Base-by-base conservation (phyloP, 495 filamentous ascomycete species). In the Corynascus novoguineensis region DNA sequence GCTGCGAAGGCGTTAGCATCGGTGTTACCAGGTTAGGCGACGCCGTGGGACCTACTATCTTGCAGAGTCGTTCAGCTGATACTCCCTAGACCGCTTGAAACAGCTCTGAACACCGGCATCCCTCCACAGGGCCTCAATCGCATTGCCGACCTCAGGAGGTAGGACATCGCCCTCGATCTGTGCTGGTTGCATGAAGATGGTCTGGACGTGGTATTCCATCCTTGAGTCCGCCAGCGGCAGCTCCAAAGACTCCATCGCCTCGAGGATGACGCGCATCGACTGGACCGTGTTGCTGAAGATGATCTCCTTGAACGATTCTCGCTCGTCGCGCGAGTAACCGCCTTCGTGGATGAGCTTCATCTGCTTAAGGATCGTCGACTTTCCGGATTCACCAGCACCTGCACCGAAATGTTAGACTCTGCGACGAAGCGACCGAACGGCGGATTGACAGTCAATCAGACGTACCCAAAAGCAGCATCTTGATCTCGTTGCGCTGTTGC, bases 311-410 rank as follows among this genome's bases (percentile, higher is more conserved):
- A 87, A 88, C 22, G 86, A 87, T 68, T 90, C 87, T 56, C 86
- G 79, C 72, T 90, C 87, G 65, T 86, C 84, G 71, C 84, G 83
- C 51, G 83, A 86, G 69, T 89, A 90, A 60, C 87, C 86, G 57
- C 87, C 87, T 68, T 88, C 85, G 70, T 90, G 85, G 64, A 90
- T 90, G 53, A 90, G 81, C 75, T 89, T 97, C 93, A 98, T 98
- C 84, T 98, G 93, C 78, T 98, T 98, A 55, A 98, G 81, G 67
- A 98, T 97, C 12, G 93, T 98, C 49, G 95, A 97, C 79, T 98
- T 98, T 74, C 93, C 93, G 65, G 93, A 97, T 84, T 98, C 93
- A 83, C 93, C 93, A 75, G 93, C 93, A 80, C 93, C 93, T 97
- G 67, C 65, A 58, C 40, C 35, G 19, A 27, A 24, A 34, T 55